phyloP scores from a whole-genome alignment of 2,329 filamentous ascomycete genomes.

The Zymoseptoria crescenta region DNA sequence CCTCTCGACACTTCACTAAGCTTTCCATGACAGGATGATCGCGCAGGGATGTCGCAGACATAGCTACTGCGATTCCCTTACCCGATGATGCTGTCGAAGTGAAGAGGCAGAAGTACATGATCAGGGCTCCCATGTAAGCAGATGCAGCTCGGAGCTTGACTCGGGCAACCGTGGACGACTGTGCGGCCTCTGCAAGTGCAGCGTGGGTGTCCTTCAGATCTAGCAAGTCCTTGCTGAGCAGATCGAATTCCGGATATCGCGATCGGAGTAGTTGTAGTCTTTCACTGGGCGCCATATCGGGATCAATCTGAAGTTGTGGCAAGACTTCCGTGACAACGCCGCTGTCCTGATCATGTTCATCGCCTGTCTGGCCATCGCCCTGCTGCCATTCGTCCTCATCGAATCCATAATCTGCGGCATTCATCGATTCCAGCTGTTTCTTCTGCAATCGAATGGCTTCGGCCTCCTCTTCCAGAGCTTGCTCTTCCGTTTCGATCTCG shows the following conservation, averaged over 20 bases:
- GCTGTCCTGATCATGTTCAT: constrained; percentile 33
- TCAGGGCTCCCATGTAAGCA: constrained; percentile 76
- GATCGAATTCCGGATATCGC: constrained; percentile 87
- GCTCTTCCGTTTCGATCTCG: constrained; percentile 58
- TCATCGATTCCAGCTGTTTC: constrained; percentile 84
- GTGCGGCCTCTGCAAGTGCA: constrained; percentile 10
- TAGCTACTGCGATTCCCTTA: constrained; percentile 45
- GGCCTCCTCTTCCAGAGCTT: constrained; percentile 82
- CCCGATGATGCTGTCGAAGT: constrained; percentile 62
- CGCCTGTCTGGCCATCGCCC: constrained; percentile 38
- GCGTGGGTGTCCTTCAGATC: constrained; percentile 48
- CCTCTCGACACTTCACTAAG: constrained; percentile 66
- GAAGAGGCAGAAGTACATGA: constrained; percentile 92
- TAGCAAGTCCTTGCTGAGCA: constrained; percentile 70
- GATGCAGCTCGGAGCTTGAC: constrained; percentile 74
- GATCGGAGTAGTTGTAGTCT: constrained; percentile 65
- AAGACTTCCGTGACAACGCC: constrained; percentile 78
- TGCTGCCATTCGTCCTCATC: constrained; percentile 81
- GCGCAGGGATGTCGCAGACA: constrained; percentile 70
- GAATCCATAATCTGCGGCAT: constrained; percentile 86
- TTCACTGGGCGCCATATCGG: constrained; percentile 69
- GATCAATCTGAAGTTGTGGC: constrained; percentile 71
- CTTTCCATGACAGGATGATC: constrained; percentile 89
- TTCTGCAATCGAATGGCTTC: constrained; percentile 83
- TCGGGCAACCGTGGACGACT: constrained; percentile 11